Conservation (phyloP, 495 filamentous ascomycete genomes). For the Cladorrhinum samala region DNA sequence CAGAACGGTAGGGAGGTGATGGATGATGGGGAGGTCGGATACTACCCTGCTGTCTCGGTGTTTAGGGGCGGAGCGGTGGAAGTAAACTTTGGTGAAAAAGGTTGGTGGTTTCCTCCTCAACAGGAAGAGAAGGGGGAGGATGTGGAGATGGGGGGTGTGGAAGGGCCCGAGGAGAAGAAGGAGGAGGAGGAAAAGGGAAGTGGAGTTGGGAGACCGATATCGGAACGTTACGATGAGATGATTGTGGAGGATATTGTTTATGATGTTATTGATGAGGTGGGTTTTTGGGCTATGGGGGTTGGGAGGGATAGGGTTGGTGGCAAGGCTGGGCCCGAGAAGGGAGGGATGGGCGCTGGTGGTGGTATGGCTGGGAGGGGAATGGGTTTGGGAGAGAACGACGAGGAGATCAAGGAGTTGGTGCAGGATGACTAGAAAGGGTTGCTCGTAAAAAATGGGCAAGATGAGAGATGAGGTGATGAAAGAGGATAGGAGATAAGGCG, state of each 20-base stretch:
- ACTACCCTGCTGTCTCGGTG: conserved; percentile 88
- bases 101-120: conserved; percentile 76
- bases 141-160: conserved; percentile 45
- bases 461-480: too few species aligned
- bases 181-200: conserved; percentile 1
- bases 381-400: conserved; percentile 3
- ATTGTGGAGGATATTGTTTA: conserved; percentile 91
- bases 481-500: too few species aligned
- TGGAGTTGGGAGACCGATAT: conserved; percentile 55
- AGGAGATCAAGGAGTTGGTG: conserved; percentile 58
- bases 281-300: conserved; percentile 66
- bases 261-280: conserved; percentile 87
- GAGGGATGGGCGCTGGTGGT: conserved; percentile 21
- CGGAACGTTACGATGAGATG: conserved; percentile 85
- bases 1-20: conserved; percentile 57
- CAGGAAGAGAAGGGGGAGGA: conserved; percentile 32
- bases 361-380: conserved; percentile 7
- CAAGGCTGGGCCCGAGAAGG: conserved; percentile 33
- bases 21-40: conserved; percentile 91
- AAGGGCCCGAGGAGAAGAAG: conserved; percentile 11
- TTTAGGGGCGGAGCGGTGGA: conserved; percentile 88
- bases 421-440: conserved; percentile 47
- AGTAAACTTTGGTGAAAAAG: conserved; percentile 83
- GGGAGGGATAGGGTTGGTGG: conserved; percentile 38
- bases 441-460: neutral